Evolutionary conservation across 306 rosid genomes (phyloP).

Genomic region (Clitoria ternatea): DNA sequence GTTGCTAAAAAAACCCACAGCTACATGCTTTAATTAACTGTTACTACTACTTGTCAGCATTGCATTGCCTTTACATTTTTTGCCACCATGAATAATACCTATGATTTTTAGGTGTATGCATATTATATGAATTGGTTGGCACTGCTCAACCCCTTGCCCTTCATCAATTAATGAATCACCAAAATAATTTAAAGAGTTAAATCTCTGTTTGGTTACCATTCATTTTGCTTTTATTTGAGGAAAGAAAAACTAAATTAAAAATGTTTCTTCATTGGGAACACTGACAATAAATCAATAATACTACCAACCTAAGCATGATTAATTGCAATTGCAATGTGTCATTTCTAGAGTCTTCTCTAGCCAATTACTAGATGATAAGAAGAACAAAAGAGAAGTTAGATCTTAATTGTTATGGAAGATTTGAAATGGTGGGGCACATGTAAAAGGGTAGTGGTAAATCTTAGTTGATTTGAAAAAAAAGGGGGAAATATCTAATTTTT

Average conservation of each 20-base stretch:
- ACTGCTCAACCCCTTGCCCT: constrained; percentile 14
- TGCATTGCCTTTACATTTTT: constrained; percentile 6
- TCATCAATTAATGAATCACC: constrained; percentile 10
- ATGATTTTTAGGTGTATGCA: constrained; percentile 19
- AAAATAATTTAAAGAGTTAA: background rate
- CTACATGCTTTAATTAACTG: background rate
- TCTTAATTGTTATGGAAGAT: background rate
- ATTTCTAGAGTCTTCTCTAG: background rate
- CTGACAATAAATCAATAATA: background rate
- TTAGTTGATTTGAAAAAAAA: background rate
- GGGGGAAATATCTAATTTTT: background rate
- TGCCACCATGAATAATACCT: constrained; percentile 22
- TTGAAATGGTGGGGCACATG: constrained; percentile 1
- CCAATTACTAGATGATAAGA: too few relatives aligned
- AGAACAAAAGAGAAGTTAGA: background rate
- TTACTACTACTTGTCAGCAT: constrained; percentile 5
- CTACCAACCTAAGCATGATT: background rate
- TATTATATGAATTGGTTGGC: constrained; percentile 19
- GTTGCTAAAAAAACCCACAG: background rate
- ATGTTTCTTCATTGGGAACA: background rate
- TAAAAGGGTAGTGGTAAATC: constrained; percentile 9
- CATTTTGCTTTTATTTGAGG: background rate
- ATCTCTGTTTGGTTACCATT: background rate
- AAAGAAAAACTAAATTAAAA: background rate
- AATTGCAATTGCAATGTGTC: background rate